Evolutionary conservation across 129 eudicot genomes (phyloP).

Genomic region (Escallonia herrerae): DNA sequence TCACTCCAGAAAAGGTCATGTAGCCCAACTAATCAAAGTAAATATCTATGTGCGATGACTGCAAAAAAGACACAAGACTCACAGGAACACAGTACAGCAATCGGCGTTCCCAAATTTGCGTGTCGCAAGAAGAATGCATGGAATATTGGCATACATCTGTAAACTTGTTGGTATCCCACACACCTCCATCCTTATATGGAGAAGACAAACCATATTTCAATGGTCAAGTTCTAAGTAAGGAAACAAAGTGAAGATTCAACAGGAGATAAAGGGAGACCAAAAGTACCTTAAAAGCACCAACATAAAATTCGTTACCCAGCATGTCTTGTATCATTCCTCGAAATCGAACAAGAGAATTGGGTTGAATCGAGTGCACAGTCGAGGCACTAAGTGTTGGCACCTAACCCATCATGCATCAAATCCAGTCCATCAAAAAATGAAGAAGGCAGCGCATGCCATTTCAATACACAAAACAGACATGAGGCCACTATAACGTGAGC

Average conservation of each 20-base stretch:
- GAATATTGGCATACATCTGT: conserved; percentile 54
- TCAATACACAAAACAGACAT: too few species aligned
- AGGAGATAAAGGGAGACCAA: not conserved
- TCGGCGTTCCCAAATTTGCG: conserved; percentile 80
- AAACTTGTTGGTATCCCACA: conserved; percentile 88
- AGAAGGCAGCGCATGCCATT: too few species aligned
- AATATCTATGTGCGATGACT: not conserved
- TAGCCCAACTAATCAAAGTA: not conserved
- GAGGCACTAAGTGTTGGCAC: conserved; percentile 68
- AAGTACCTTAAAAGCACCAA: conserved; percentile 87
- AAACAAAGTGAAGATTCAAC: not conserved
- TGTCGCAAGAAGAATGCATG: conserved; percentile 43
- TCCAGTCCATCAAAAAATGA: not conserved
- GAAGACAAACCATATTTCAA: not conserved
- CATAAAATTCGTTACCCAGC: conserved; percentile 88
- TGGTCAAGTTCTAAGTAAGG: not conserved
- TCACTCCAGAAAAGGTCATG: not conserved
- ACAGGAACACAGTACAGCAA: conserved; percentile 84
- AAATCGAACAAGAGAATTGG: conserved; percentile 78
- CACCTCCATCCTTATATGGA: conserved; percentile 38
- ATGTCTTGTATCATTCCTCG: conserved; percentile 95
- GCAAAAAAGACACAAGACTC: conserved; percentile 22
- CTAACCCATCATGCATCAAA: conserved; percentile 22
- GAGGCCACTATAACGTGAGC: too few species aligned
- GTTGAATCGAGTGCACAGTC: conserved; percentile 41